These are phyloP conservation scores for Naganishia vaughanmartiniae DNA, from an alignment of 768 basidiomycete species.

Conservation along the genomic window DNA sequence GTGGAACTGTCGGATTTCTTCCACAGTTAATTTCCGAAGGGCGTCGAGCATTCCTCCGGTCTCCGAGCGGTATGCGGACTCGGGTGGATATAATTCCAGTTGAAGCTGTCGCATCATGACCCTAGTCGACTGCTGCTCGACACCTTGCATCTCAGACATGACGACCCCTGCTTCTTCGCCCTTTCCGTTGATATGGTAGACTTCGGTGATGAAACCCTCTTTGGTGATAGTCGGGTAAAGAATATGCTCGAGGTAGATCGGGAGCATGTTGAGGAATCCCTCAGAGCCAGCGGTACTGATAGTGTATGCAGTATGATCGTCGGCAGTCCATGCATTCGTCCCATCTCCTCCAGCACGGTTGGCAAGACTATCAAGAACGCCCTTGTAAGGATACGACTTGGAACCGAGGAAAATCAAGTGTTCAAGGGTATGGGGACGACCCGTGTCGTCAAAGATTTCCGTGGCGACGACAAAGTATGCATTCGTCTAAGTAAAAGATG, in stretches of 20 bases:
- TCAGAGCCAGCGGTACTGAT: slow-evolving; percentile 92
- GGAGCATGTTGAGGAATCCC: slow-evolving; percentile 60
- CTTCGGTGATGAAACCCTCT: slow-evolving; percentile 71
- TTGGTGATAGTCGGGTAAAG: slow-evolving; percentile 92
- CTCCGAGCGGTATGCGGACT: slow-evolving; percentile 90
- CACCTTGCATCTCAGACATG: slow-evolving; percentile 59
- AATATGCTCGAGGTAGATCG: slow-evolving; percentile 88
- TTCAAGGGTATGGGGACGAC: slow-evolving; percentile 93
- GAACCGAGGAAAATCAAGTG: slow-evolving; percentile 95
- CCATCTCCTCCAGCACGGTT: slow-evolving; percentile 66
- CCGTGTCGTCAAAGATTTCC: slow-evolving; percentile 92
- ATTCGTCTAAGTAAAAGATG: slow-evolving; percentile 81
- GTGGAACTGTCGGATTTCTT: slow-evolving; percentile 91
- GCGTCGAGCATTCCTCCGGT: slow-evolving; percentile 95
- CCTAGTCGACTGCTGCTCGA: slow-evolving; percentile 63
- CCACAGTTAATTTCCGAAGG: slow-evolving; percentile 74
- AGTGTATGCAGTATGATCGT: slow-evolving; percentile 75
- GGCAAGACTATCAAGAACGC: slow-evolving; percentile 88
- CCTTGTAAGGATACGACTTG: slow-evolving; percentile 92
- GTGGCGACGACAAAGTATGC: slow-evolving; percentile 87
- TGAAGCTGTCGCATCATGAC: slow-evolving; percentile 61
- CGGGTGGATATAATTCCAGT: slow-evolving; percentile 71
- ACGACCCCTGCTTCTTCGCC: slow-evolving; percentile 94
- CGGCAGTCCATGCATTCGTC: slow-evolving; percentile 93
- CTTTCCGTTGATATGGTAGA: slow-evolving; percentile 89